These are phyloP conservation scores for Moniliophthora roreri DNA, from an alignment of 1,284 basidiomycete genomes.

Conservation along the genomic window DNA sequence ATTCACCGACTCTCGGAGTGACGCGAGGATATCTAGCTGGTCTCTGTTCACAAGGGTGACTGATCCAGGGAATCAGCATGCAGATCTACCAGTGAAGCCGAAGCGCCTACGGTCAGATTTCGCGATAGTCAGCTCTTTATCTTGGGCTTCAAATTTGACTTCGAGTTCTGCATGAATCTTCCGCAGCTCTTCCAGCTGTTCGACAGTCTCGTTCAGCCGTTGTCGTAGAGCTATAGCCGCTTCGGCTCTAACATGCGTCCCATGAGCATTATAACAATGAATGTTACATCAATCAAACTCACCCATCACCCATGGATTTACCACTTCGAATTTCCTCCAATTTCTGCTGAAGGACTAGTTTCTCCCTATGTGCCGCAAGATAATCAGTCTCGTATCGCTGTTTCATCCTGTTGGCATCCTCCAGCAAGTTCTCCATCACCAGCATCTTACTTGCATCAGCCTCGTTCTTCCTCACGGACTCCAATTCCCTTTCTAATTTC, in stretches of 20 bases:
- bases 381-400: constrained; percentile 89
- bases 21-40: constrained; percentile 79
- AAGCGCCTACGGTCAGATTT: constrained; percentile 78
- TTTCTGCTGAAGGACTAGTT: constrained; percentile 77
- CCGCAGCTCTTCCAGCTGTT: constrained; percentile 74
- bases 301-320: constrained; percentile 83
- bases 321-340: constrained; percentile 89
- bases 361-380: constrained; percentile 80
- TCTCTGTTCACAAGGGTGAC: constrained; percentile 85
- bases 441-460: constrained; percentile 73
- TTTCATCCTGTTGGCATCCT: constrained; percentile 90
- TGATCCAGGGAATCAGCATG: constrained; percentile 27
- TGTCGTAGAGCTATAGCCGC: constrained; percentile 86
- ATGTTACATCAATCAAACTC: constrained; percentile 24
- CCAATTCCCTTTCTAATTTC: constrained; percentile 82
- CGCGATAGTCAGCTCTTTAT: constrained; percentile 77
- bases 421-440: constrained; percentile 87
- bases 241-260: constrained; percentile 57
- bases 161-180: constrained; percentile 73
- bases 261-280: constrained; percentile 8
- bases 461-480: constrained; percentile 71
- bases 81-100: constrained; percentile 3
- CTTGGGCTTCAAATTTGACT: constrained; percentile 65
- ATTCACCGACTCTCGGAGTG: constrained; percentile 84
- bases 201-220: constrained; percentile 84